Evolutionary conservation across 805 yeast genomes (phyloP).

Genomic region (Clavispora phyllophila): DNA sequence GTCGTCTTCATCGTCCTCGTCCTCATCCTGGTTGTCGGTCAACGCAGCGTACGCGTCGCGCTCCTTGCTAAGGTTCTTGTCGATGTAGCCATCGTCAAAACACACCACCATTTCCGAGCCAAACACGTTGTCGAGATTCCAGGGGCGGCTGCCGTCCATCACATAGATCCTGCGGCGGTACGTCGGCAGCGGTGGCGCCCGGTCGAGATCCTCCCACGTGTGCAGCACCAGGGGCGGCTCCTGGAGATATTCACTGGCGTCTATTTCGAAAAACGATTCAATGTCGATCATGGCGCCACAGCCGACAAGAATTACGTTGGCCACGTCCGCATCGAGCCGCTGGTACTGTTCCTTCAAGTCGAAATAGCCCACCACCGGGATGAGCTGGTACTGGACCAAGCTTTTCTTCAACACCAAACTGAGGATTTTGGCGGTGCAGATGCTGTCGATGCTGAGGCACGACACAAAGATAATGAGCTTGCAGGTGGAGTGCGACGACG

Average conservation of each 20-base stretch:
- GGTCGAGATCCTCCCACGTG: constrained; percentile 18
- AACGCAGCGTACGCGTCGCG: constrained; percentile 57
- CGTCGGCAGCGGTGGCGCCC: constrained; percentile 10
- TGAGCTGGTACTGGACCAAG: constrained; percentile 78
- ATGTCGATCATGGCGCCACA: constrained; percentile 92
- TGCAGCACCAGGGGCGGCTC: constrained; percentile 24
- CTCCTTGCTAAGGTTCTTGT: constrained; percentile 51
- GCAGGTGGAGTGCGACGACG: constrained; percentile 89
- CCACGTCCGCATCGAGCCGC: constrained; percentile 66
- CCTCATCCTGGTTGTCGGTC: constrained; percentile 16
- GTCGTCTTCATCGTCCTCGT: neutral
- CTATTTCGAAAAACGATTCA: constrained; percentile 65
- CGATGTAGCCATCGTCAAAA: constrained; percentile 80
- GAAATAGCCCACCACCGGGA: constrained; percentile 89
- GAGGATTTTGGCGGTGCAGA: constrained; percentile 81
- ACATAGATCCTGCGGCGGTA: constrained; percentile 65
- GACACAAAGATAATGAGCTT: constrained; percentile 83
- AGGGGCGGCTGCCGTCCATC: constrained; percentile 90
- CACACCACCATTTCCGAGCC: constrained; percentile 76
- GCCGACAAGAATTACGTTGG: constrained; percentile 76
- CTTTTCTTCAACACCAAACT: constrained; percentile 69
- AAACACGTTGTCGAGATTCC: constrained; percentile 91
- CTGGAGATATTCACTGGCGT: constrained; percentile 46
- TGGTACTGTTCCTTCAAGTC: constrained; percentile 64
- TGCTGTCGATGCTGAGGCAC: constrained; percentile 84